phyloP scores from a whole-genome alignment of 1,139 yeast species.

The Diutina sp. region DNA sequence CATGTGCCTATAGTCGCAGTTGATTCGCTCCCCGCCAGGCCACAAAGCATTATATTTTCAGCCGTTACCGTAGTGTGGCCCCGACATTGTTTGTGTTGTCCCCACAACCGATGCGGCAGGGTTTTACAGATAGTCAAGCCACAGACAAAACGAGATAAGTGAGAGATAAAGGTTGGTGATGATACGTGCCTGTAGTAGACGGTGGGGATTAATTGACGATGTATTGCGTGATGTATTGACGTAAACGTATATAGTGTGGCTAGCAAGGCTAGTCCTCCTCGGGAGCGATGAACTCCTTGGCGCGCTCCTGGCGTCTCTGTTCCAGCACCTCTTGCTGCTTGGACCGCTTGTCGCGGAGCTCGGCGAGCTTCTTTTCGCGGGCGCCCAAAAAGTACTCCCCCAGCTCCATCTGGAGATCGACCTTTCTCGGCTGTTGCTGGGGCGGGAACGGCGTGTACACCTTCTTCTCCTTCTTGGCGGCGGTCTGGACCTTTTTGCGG shows the following conservation, averaged over 20 bases:
- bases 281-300: slow-evolving; percentile 77
- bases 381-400: slow-evolving; percentile 96
- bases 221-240: background rate
- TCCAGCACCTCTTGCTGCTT: slow-evolving; percentile 63
- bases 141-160: too few species aligned
- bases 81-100: background rate
- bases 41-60: background rate
- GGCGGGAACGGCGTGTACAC: slow-evolving; percentile 99
- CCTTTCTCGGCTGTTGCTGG: slow-evolving; percentile 90
- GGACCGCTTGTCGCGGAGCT: slow-evolving; percentile 65
- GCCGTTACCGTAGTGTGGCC: background rate
- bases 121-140: too few species aligned
- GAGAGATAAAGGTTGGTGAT: too few species aligned
- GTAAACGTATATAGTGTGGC: background rate
- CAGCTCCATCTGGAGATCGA: slow-evolving; percentile 93
- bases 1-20: background rate
- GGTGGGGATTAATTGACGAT: too few species aligned
- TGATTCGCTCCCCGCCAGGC: background rate
- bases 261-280: slow-evolving; percentile 33
- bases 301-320: slow-evolving; percentile 55
- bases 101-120: too few species aligned
- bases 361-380: slow-evolving; percentile 62
- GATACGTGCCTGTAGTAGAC: too few species aligned
- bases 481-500: slow-evolving; percentile 72
- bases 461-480: slow-evolving; percentile 55